Conservation (phyloP, 2,329 filamentous ascomycete genomes). For the Allantophomopsis lycopodina region DNA sequence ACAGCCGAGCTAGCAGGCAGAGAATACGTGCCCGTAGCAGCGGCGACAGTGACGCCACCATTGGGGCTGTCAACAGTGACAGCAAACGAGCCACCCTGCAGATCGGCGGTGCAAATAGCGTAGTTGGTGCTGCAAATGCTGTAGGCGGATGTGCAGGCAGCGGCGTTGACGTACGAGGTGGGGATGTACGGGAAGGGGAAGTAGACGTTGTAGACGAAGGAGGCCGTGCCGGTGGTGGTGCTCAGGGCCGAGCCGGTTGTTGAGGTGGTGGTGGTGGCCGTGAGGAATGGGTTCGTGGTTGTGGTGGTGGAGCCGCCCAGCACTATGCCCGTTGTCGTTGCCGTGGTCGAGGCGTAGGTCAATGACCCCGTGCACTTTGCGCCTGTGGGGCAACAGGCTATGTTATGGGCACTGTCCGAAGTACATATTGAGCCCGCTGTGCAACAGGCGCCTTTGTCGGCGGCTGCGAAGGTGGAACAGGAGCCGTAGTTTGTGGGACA, state of each 20-base stretch:
- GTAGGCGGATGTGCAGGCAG: conserved; percentile 36
- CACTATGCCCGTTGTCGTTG: conserved; percentile 4
- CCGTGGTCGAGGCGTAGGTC: conserved; percentile 1
- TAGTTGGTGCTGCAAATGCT: conserved; percentile 39
- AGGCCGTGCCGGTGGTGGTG: conserved; percentile 21
- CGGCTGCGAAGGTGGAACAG: conserved; percentile 14
- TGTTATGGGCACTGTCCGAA: conserved; percentile 12
- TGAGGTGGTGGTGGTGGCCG: conserved; percentile 5
- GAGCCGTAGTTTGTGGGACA: conserved; percentile 17
- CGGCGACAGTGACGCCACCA: conserved; percentile 35
- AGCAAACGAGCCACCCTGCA: conserved; percentile 29
- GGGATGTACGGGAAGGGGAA: conserved; percentile 45
- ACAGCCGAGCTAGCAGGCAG: conserved; percentile 31
- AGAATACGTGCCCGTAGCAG: conserved; percentile 13
- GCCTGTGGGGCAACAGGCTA: conserved; percentile 19
- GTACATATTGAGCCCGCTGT: conserved; percentile 14
- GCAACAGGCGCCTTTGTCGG: conserved; percentile 17
- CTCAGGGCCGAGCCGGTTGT: conserved; percentile 5
- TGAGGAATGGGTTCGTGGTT: not conserved
- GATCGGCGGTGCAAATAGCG: conserved; percentile 33
- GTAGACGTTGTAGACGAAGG: conserved; percentile 41
- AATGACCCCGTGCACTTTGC: conserved; percentile 17
- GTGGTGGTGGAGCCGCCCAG: conserved; percentile 1
- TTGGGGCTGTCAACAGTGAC: conserved; percentile 43
- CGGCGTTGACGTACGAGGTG: conserved; percentile 34